Base-by-base conservation (phyloP, 1,139 yeast species). In the Suhomyces taliae region DNA sequence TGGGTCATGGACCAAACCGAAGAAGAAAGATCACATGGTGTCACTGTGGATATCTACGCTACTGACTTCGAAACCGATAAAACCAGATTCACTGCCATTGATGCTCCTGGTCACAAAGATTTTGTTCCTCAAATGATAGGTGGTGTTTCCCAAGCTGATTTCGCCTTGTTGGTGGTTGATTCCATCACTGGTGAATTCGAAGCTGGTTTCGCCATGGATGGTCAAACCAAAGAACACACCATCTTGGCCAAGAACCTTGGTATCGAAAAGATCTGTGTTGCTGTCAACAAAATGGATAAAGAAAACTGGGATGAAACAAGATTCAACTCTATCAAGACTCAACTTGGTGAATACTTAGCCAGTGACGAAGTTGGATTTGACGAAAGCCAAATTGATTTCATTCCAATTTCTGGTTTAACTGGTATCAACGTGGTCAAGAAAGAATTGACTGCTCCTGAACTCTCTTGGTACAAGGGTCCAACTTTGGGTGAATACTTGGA, bases 1-100 rank as follows among this genome's bases (percentile, higher is more conserved):
- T 95, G 99, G 99, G 84, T 93, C 10, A 82, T 93, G 89, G 99
- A 95, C 64, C 97, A 91, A 66, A 90, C 98, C 0, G 72, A 79
- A 1, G 99, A 93, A 64, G 99, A 95, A 67, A 79, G 99, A 57
- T 66, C 78, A 7, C 70, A 91, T 53, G 99, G 99, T 53, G 97
- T 95, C 6, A 95, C 99, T 2, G 89, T 93, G 36, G 98, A 95
- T 57, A 86, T 91, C 33, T 87, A 96, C 56, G 87, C 93, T 29
- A 87, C 95, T 33, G 79, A 81, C 42, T 89, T 95, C 57, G 91
- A 87, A 57, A 89, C 97, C 0, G 57, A 64, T 0, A 66, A 63
- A 1, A 78, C 86, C 1, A 71, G 79, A 45, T 90, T 89, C 65
- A 90, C 96, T 0, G 89, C 96, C 29, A 87, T 95, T 42, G 99